phyloP scores from a whole-genome alignment of 139 green algal species.

The Picochlorum sp. region DNA sequence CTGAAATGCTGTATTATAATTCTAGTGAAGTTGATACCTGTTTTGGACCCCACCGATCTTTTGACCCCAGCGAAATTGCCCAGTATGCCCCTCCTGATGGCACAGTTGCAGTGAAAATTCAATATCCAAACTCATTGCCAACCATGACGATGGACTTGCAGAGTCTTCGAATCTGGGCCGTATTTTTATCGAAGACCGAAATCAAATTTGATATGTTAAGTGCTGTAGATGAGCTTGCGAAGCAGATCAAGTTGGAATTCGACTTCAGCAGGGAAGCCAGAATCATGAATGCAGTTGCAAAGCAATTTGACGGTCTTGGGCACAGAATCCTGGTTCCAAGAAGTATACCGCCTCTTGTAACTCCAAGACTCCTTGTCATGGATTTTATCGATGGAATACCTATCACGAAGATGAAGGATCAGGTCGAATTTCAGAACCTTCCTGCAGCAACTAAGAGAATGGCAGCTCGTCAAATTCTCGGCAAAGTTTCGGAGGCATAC shows the following conservation, averaged over 20 bases:
- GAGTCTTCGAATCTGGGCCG: slow-evolving; percentile 61
- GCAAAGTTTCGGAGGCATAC: slow-evolving; percentile 74
- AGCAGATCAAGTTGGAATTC: slow-evolving; percentile 75
- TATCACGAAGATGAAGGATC: slow-evolving; percentile 39
- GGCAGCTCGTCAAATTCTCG: slow-evolving; percentile 39
- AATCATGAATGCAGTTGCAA: slow-evolving; percentile 77
- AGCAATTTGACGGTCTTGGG: slow-evolving; percentile 49
- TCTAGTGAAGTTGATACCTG: not conserved
- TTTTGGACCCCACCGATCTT: not conserved
- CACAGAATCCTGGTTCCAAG: slow-evolving; percentile 56
- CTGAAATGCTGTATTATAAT: not conserved
- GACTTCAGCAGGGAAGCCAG: slow-evolving; percentile 80
- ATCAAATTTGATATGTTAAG: slow-evolving; percentile 85
- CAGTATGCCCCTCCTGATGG: slow-evolving; percentile 39
- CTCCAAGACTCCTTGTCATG: slow-evolving; percentile 78
- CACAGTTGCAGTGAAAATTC: slow-evolving; percentile 82
- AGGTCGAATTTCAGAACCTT: slow-evolving; percentile 19
- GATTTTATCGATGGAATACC: slow-evolving; percentile 75
- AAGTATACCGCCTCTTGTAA: slow-evolving; percentile 67
- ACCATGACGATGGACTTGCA: slow-evolving; percentile 74
- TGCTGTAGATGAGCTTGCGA: slow-evolving; percentile 81
- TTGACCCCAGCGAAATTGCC: slow-evolving; percentile 8
- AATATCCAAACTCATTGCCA: slow-evolving; percentile 71
- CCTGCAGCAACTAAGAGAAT: slow-evolving; percentile 18
- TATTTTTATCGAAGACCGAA: slow-evolving; percentile 77